Evolutionary conservation across 2,329 filamentous ascomycete species (phyloP).

Genomic region (Colletotrichum sp.): DNA sequence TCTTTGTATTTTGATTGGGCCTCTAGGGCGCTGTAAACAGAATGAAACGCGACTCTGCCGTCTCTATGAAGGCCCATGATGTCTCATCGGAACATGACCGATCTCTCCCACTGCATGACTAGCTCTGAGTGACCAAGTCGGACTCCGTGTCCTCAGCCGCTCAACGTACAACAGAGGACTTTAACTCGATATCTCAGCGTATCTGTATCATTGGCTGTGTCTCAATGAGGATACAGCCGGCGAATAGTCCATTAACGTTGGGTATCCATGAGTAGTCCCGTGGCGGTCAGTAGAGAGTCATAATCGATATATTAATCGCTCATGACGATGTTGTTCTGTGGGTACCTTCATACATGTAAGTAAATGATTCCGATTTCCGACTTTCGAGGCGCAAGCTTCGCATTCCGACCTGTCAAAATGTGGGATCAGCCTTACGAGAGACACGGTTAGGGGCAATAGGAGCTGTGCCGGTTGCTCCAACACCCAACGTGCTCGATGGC

Average conservation of each 20-base stretch:
- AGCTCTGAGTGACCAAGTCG: not conserved
- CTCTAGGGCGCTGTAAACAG: not conserved
- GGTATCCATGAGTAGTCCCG: not conserved
- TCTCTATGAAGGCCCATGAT: not conserved
- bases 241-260: not conserved
- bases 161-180: not conserved
- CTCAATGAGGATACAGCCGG: not conserved
- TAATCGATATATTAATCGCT: not conserved
- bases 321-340: not conserved
- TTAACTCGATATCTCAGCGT: not conserved
- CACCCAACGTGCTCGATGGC: not conserved
- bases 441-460: rapidly evolving
- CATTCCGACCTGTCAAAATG: not conserved
- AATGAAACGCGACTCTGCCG: not conserved
- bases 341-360: not conserved
- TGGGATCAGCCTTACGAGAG: not conserved
- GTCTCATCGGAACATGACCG: not conserved
- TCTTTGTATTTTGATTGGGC: not conserved
- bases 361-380: not conserved
- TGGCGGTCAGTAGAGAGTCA: not conserved
- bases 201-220: not conserved
- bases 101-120: not conserved
- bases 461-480: not conserved
- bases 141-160: not conserved
- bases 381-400: not conserved